These are phyloP conservation scores for Citrus glauca DNA, from an alignment of 345 rosid genomes.

Conservation along the genomic window DNA sequence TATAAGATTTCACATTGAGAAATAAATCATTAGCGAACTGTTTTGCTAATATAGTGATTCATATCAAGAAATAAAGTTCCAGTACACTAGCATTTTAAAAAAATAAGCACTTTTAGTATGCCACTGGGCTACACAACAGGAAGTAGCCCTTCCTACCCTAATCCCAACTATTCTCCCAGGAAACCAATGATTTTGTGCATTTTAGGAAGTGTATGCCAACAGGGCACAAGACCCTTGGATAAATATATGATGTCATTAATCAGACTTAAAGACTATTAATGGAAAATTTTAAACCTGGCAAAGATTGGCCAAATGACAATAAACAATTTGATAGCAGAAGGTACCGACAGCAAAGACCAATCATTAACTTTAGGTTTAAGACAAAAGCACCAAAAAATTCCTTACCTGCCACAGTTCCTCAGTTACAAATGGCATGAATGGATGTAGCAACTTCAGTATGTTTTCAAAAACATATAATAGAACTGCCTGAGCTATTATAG, in stretches of 20 bases:
- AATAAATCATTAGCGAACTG: background rate
- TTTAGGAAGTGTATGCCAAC: background rate
- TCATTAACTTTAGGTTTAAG: too few relatives aligned
- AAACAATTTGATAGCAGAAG: background rate
- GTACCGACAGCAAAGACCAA: background rate
- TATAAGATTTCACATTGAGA: background rate
- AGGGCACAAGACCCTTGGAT: background rate
- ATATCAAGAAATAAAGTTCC: background rate
- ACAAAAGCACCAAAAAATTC: background rate
- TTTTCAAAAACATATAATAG: slow-evolving; percentile 80
- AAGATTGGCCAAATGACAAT: background rate
- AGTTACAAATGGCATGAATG: slow-evolving; percentile 97
- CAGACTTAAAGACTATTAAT: background rate
- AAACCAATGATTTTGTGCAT: background rate
- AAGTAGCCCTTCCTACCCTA: background rate
- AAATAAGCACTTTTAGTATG: background rate
- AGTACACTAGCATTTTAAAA: background rate
- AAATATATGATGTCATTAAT: background rate
- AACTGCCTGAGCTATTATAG: slow-evolving; percentile 75
- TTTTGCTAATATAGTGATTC: background rate
- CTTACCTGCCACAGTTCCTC: slow-evolving; percentile 97
- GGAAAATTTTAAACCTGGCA: background rate
- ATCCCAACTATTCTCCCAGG: background rate
- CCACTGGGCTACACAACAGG: background rate
- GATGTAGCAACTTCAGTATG: slow-evolving; percentile 83